Conservation (phyloP, 257 asterid species). For the Capsicum baccatum region DNA sequence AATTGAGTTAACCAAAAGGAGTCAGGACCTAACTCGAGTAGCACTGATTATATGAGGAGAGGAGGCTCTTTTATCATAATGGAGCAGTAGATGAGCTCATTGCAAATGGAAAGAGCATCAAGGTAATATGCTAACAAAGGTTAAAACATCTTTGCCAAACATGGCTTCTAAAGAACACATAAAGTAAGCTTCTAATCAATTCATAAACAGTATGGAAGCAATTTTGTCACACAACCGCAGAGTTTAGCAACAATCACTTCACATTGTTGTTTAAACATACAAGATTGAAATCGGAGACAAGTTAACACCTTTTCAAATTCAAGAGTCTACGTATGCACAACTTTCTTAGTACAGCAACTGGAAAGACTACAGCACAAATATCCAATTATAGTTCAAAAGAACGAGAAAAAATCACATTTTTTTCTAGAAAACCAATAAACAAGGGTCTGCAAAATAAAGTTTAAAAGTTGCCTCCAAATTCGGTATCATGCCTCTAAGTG, state of each 20-base stretch:
- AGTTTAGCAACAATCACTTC: not conserved
- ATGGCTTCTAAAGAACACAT: not conserved
- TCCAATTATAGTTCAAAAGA: not conserved
- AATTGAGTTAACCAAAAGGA: too few relatives aligned
- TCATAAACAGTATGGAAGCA: slow-evolving; percentile 14
- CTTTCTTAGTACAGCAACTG: not conserved
- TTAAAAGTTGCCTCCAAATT: not conserved
- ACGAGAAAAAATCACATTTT: not conserved
- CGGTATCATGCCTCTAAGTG: not conserved
- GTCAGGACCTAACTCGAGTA: not conserved
- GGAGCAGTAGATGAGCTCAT: not conserved
- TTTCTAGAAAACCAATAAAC: not conserved
- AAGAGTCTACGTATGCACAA: not conserved
- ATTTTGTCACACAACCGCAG: not conserved
- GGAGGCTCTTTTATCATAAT: not conserved
- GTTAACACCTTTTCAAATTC: not conserved
- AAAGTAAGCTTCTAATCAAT: not conserved
- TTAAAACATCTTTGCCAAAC: not conserved
- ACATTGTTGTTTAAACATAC: slow-evolving; percentile 12
- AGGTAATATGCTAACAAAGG: not conserved
- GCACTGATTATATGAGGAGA: not conserved
- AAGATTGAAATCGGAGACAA: not conserved
- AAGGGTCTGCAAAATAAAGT: not conserved
- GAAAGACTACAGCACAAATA: not conserved
- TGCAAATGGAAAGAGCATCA: not conserved